phyloP scores from a whole-genome alignment of 805 yeast genomes.

The Ogataea paradorogensis region DNA sequence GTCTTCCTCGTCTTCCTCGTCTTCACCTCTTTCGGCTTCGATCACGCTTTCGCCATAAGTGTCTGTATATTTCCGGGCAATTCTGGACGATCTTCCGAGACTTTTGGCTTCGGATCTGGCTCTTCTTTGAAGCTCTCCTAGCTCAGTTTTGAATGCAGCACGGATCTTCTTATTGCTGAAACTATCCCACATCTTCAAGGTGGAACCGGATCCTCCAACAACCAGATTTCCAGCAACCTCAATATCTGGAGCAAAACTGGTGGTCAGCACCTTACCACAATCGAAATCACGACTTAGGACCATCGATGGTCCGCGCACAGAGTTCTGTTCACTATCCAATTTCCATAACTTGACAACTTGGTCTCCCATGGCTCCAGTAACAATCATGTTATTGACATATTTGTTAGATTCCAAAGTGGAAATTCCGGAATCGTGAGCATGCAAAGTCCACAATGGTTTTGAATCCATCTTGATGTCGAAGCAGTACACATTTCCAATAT shows the following conservation, averaged over 20 bases:
- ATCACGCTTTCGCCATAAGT: conserved; percentile 52
- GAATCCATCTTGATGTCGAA: conserved; percentile 73
- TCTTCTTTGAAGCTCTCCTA: conserved; percentile 48
- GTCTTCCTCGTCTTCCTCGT: conserved; percentile 55
- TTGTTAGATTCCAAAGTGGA: conserved; percentile 72
- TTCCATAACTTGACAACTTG: conserved; percentile 87
- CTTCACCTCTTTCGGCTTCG: conserved; percentile 62
- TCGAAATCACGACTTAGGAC: conserved; percentile 88
- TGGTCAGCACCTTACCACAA: conserved; percentile 84
- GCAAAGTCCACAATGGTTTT: conserved; percentile 87
- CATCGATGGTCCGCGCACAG: conserved; percentile 63
- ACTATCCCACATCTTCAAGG: conserved; percentile 89
- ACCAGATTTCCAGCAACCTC: conserved; percentile 78
- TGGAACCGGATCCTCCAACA: conserved; percentile 83
- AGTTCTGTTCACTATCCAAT: conserved; percentile 33
- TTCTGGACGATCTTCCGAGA: conserved; percentile 63
- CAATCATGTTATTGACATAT: conserved; percentile 67
- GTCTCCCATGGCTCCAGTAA: conserved; percentile 91
- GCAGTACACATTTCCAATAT: conserved; percentile 82
- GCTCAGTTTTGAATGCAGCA: conserved; percentile 57
- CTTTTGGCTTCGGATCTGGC: conserved; percentile 58
- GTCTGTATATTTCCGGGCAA: conserved; percentile 65
- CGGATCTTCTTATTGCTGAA: conserved; percentile 81
- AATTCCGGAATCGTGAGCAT: conserved; percentile 95
- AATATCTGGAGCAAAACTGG: conserved; percentile 80